Percentiles rank a stretch among this genome's conserved stretches.
Conservation (phyloP, 371 early-diverging fungal species). For the Thermomucor indicae-seudaticae region DNA sequence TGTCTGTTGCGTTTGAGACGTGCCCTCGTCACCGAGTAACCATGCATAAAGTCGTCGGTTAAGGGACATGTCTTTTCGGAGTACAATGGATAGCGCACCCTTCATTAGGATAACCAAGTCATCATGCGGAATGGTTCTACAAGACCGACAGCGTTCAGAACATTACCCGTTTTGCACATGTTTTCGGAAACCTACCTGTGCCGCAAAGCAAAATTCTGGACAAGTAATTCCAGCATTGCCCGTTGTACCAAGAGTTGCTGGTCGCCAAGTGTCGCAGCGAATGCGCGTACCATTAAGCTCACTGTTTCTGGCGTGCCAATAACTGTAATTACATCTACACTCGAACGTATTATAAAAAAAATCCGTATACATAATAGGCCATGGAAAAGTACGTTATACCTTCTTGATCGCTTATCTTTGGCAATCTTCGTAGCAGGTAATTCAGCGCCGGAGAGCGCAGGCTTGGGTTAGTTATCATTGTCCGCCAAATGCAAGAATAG, state of each 20-base stretch:
- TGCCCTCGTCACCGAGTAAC: conserved; percentile 59
- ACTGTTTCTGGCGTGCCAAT: conserved; percentile 63
- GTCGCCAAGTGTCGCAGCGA: conserved; percentile 73
- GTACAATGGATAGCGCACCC: conserved; percentile 73
- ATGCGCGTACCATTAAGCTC: conserved; percentile 71
- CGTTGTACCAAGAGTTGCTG: conserved; percentile 78
- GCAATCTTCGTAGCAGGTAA: conserved; percentile 73
- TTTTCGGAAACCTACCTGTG: conserved; percentile 37
- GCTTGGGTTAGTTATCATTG: conserved; percentile 65
- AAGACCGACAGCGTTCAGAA: no score
- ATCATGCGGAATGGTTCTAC: conserved; percentile 58
- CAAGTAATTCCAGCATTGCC: conserved; percentile 79
- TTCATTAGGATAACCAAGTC: conserved; percentile 64
- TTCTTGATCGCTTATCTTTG: conserved; percentile 60
- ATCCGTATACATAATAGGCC: not conserved
- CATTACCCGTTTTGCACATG: not conserved
- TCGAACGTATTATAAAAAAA: not conserved
- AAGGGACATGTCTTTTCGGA: conserved; percentile 92
- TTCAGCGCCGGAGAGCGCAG: conserved; percentile 73
- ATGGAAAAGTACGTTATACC: conserved; percentile 28
- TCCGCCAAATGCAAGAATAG: conserved; percentile 78
- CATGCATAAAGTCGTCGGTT: conserved; percentile 89
- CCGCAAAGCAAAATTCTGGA: conserved; percentile 72
- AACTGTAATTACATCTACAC: conserved; percentile 59
- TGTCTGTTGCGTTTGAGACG: conserved; percentile 24